Percentiles rank a stretch among this genome's conserved stretches.
These are phyloP conservation scores for Helianthus tuberosus DNA, from an alignment of 129 eudicot genomes.

Conservation along the genomic window DNA sequence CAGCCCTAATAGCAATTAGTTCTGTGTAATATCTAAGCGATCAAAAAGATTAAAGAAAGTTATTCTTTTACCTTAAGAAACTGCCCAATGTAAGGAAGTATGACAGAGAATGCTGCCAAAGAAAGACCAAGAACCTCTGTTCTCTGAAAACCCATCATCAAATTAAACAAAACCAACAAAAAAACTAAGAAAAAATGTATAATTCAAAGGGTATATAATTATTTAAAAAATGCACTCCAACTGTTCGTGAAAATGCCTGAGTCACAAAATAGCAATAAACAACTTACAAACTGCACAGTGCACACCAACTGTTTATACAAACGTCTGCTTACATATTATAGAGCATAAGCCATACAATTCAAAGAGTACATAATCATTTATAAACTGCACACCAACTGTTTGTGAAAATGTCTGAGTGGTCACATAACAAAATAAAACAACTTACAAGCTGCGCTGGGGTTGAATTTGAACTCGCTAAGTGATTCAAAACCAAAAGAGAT, in stretches of 20 bases:
- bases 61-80: slow-evolving; percentile 72
- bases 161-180: background rate
- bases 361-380: background rate
- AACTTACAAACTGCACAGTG: too few relatives aligned
- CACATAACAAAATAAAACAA: background rate
- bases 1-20: too few relatives aligned
- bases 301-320: background rate
- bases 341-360: background rate
- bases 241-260: too few relatives aligned
- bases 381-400: slow-evolving; percentile 19
- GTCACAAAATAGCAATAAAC: too few relatives aligned
- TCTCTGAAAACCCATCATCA: slow-evolving; percentile 44
- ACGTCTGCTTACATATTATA: background rate
- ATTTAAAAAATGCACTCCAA: too few relatives aligned
- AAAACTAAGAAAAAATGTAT: background rate
- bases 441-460: slow-evolving; percentile 81
- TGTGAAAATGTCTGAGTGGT: slow-evolving; percentile 10
- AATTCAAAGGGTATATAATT: too few relatives aligned
- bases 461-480: slow-evolving; percentile 64
- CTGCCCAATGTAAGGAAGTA: slow-evolving; percentile 80
- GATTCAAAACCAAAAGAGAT: slow-evolving; percentile 61
- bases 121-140: slow-evolving; percentile 82
- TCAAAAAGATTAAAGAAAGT: background rate
- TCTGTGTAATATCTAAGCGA: slow-evolving; percentile 3
- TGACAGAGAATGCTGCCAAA: slow-evolving; percentile 71